These are phyloP conservation scores for Aureobasidium lini DNA, from an alignment of 2,329 filamentous ascomycete genomes.

Conservation along the genomic window DNA sequence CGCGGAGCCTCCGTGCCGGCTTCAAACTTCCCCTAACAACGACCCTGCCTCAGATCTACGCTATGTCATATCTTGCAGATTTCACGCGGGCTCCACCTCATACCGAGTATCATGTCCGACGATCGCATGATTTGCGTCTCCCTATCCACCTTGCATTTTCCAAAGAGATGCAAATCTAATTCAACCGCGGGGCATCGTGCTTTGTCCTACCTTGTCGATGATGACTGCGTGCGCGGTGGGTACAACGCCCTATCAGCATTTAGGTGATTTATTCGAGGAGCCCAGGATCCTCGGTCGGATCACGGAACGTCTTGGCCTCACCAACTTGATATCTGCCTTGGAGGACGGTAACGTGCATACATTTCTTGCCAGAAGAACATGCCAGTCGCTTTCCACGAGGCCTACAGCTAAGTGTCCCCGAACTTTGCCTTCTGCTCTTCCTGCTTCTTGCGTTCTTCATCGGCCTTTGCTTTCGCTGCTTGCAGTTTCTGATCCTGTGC, in stretches of 20 bases:
- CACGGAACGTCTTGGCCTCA: not conserved
- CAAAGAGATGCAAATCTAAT: too few species aligned
- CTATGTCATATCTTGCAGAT: conserved; percentile 1
- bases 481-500: conserved; percentile 14
- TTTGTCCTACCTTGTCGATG: conserved; percentile 8
- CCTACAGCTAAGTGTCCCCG: not conserved
- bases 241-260: too few species aligned
- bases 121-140: not conserved
- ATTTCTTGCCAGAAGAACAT: not conserved
- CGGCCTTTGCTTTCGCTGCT: conserved; percentile 13
- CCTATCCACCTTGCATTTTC: not conserved
- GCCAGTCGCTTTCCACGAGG: not conserved
- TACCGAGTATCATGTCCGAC: not conserved
- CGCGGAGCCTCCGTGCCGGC: not conserved
- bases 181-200: not conserved
- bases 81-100: not conserved
- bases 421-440: conserved; percentile 11
- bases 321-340: not conserved
- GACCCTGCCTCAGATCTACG: conserved; percentile 4
- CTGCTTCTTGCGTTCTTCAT: conserved; percentile 13
- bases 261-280: not conserved
- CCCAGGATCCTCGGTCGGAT: not conserved
- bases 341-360: not conserved
- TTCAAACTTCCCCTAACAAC: not conserved
- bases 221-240: not conserved